phyloP scores from a whole-genome alignment of 75 land plant genomes.

The Picea sitchensis region DNA sequence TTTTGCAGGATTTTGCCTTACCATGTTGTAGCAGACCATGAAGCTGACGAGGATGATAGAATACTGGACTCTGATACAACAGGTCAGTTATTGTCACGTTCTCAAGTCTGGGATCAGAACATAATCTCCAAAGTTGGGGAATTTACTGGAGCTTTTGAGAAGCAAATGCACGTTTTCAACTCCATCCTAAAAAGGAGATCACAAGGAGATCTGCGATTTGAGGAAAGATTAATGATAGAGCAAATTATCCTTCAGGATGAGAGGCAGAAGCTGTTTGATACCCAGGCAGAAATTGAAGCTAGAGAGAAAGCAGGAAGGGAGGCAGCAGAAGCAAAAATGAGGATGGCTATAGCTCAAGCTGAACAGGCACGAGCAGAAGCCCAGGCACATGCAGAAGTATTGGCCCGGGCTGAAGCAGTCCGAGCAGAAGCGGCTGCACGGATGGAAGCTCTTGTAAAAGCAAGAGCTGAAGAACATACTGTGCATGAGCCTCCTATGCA shows the following conservation, averaged over 20 bases:
- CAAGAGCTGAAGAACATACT: conserved; percentile 18
- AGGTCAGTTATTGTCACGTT: conserved; percentile 64
- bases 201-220: conserved; percentile 81
- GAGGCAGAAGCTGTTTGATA: conserved; percentile 64
- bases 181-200: conserved; percentile 63
- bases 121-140: conserved; percentile 73
- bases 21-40: conserved; percentile 98
- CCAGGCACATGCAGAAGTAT: conserved; percentile 53
- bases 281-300: conserved; percentile 70
- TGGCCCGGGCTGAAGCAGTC: conserved; percentile 52
- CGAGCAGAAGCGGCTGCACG: conserved; percentile 20
- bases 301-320: conserved; percentile 74
- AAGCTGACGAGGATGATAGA: conserved; percentile 90
- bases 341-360: conserved; percentile 73
- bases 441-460: conserved; percentile 27
- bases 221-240: conserved; percentile 90
- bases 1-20: conserved; percentile 82
- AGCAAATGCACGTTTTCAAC: conserved; percentile 81
- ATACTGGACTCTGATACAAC: conserved; percentile 72
- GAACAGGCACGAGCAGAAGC: conserved; percentile 75
- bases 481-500: conserved; percentile 31
- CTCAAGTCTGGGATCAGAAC: conserved; percentile 93
- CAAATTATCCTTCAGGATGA: conserved; percentile 85
- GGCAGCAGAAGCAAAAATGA: conserved; percentile 65
- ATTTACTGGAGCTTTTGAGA: conserved; percentile 70